Evolutionary conservation across 345 rosid genomes (phyloP).

Genomic region (Eucalyptus microcorys): DNA sequence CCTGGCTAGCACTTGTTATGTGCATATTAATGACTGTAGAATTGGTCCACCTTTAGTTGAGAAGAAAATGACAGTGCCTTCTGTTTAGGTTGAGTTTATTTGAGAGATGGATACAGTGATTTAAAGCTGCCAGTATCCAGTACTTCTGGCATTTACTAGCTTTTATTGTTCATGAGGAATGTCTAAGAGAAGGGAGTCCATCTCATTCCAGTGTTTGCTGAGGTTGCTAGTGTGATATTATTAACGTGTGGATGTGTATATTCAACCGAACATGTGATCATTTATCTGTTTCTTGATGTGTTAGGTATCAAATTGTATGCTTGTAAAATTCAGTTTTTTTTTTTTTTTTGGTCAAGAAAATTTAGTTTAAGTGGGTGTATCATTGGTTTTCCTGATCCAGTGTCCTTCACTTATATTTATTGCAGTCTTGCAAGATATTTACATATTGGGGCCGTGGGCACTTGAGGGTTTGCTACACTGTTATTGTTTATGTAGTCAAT

Average conservation of each 20-base stretch:
- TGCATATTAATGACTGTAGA: background rate
- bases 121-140: background rate
- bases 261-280: background rate
- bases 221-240: background rate
- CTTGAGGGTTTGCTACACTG: background rate
- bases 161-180: background rate
- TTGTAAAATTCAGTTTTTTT: background rate
- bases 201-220: background rate
- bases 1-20: background rate
- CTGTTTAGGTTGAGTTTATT: background rate
- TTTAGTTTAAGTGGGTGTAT: background rate
- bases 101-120: background rate
- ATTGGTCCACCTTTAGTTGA: background rate
- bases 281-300: background rate
- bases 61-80: background rate
- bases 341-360: background rate
- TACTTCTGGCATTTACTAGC: background rate
- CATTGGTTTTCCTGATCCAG: background rate
- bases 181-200: background rate
- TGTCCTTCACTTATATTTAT: background rate
- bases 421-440: background rate
- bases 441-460: background rate
- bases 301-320: background rate
- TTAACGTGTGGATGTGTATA: background rate
- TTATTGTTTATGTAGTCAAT: background rate